phyloP scores from a whole-genome alignment of 2,329 filamentous ascomycete genomes.

The Penicillium brasilianum region DNA sequence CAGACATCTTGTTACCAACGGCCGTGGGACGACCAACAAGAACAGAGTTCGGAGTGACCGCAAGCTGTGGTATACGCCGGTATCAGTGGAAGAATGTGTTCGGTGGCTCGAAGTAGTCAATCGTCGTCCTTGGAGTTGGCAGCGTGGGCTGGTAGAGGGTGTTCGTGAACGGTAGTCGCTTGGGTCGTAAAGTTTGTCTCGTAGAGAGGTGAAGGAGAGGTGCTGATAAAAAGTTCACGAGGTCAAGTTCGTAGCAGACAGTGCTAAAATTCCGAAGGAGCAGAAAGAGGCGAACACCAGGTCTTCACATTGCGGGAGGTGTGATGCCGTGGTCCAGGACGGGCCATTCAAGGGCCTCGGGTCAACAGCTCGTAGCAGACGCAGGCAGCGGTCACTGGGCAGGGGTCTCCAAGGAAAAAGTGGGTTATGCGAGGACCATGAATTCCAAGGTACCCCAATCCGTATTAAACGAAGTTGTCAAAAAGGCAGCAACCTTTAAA shows the following conservation, averaged over 20 bases:
- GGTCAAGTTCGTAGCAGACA: background rate
- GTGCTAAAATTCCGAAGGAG: background rate
- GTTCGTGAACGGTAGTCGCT: background rate
- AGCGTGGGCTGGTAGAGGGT: background rate
- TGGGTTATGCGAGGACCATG: background rate
- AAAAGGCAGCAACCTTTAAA: background rate
- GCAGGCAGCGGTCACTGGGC: background rate
- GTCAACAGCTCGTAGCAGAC: background rate
- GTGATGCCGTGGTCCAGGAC: background rate
- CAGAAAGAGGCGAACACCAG: background rate
- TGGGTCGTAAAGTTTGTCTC: background rate
- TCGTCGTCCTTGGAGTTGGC: background rate
- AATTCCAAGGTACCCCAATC: background rate
- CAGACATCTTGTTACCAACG: slow-evolving; percentile 38
- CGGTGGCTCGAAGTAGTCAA: background rate
- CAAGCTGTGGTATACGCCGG: background rate
- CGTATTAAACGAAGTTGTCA: background rate
- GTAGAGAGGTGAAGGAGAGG: background rate
- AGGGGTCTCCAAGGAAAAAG: background rate
- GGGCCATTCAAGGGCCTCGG: slow-evolving; percentile 5
- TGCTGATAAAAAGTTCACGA: background rate
- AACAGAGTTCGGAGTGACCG: background rate
- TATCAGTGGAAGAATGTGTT: background rate
- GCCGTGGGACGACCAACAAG: background rate
- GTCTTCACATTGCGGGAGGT: slow-evolving; percentile 8